Conservation (phyloP, 148 eudicot genomes). For the Hydrangea macrophylla region DNA sequence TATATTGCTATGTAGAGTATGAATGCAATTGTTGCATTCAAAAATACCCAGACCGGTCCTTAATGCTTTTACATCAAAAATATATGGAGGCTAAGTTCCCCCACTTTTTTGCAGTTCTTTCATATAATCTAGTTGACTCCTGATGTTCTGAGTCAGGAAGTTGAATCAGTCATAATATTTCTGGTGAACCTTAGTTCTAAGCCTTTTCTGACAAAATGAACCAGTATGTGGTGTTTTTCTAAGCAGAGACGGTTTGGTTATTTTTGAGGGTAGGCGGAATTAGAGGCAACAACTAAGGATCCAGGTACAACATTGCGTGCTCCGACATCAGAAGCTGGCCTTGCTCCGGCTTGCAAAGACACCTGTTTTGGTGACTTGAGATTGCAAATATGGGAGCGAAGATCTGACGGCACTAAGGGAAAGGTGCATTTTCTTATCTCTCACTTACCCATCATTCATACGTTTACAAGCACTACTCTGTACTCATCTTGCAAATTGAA, state of each 20-base stretch:
- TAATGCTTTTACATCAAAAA: no score
- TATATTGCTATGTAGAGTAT: no score
- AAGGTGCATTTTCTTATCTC: conserved; percentile 43
- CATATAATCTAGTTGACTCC: not conserved
- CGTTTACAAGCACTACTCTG: not conserved
- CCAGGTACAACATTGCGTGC: conserved; percentile 86
- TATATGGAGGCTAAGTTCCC: conserved; percentile 2
- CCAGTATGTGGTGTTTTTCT: not conserved
- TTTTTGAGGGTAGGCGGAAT: conserved; percentile 53
- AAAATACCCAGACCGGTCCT: no score
- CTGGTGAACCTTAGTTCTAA: not conserved
- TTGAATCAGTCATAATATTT: conserved; percentile 1
- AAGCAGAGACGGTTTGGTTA: not conserved
- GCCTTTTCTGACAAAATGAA: not conserved
- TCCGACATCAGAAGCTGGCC: conserved; percentile 76
- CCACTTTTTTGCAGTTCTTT: not conserved
- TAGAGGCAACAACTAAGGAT: conserved; percentile 69
- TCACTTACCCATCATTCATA: not conserved
- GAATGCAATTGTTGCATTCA: no score
- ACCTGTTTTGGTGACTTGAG: conserved; percentile 62
- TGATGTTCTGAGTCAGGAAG: not conserved
- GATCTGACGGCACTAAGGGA: conserved; percentile 65
- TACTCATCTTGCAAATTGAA: not conserved
- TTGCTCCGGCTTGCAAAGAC: conserved; percentile 90
- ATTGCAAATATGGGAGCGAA: conserved; percentile 67